phyloP scores from a whole-genome alignment of 352 stramenopile species.

The Phytopythium montanum region DNA sequence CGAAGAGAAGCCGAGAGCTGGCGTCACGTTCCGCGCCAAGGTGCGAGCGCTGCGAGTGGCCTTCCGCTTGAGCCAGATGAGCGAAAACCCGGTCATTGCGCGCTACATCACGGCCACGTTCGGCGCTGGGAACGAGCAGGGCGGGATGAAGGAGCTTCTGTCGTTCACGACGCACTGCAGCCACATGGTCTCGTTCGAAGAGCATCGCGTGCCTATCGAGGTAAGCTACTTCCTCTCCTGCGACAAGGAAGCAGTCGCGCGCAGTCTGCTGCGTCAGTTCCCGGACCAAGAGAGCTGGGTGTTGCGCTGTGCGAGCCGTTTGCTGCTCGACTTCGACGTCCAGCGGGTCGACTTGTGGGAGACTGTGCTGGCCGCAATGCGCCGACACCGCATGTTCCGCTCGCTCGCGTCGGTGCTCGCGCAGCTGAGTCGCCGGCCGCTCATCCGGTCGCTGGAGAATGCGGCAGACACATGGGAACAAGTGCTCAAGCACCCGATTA shows the following conservation, averaged over 20 bases:
- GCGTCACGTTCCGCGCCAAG: conserved; percentile 60
- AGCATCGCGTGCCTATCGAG: conserved; percentile 46
- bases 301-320: conserved; percentile 27
- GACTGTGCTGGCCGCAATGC: conserved; percentile 40
- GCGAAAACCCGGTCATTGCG: conserved; percentile 12
- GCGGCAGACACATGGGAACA: conserved; percentile 35
- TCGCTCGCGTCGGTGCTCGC: conserved; percentile 34
- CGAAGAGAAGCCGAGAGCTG: conserved; percentile 33
- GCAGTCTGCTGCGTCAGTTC: conserved; percentile 44
- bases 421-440: conserved; percentile 26
- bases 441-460: conserved; percentile 30
- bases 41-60: conserved; percentile 37
- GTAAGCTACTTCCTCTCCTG: conserved; percentile 32
- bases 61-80: conserved; percentile 23
- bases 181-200: conserved; percentile 51
- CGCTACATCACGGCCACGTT: conserved; percentile 22
- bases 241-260: conserved; percentile 40
- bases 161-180: conserved; percentile 27
- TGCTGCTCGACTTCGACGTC: conserved; percentile 60
- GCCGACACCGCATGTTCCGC: conserved; percentile 38
- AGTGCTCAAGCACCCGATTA: conserved; percentile 23
- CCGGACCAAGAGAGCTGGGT: conserved; percentile 22
- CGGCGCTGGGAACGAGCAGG: conserved; percentile 6
- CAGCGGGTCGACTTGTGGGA: conserved; percentile 41
- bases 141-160: conserved; percentile 33